Evolutionary conservation across 257 asterid species (phyloP), one percentile per base, ranked within the genome.

Genomic region (Avicennia marina): DNA sequence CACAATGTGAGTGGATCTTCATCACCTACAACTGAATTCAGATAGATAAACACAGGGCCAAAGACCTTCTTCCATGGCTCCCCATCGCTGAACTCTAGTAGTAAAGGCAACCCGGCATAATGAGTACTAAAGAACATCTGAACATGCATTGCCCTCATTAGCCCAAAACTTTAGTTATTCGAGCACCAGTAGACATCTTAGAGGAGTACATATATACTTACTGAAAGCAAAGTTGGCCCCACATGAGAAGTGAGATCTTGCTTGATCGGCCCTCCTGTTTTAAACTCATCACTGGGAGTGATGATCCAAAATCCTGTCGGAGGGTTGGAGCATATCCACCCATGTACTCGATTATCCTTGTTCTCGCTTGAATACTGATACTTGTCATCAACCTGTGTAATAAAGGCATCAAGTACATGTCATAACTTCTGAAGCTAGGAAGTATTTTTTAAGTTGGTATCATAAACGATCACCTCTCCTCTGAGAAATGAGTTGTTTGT

Each of bases 241-340:
- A 66, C 71, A 66, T 87, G 96, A 48, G 89, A 72, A n/a, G 96
- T 87, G 40, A 87, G 91, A 43, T 87, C 96, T 53, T 82, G 89
- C 44, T 77, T 84, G 16, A 70, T 15, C 1, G 96, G 95, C 0
- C 96, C 96, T 8, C 87, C 96, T 0, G 76, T 67, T 1, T 83
- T 71, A 48, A 82, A 84, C 59, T 87, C 95, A 22, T 74, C 54
- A 65, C 89, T 75, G 0, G 95, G 87, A 27, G 83, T 82, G 39
- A 87, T 80, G 74, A 82, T 80, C 96, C 96, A 87, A 54, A 87
- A 64, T 2, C 96, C 95, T 7, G 74, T 39, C 0, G 77, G 54
- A 0, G 53, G 29, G 21, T 75, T 67, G 24, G 12, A 59, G 77
- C 81, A 63, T 20, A 76, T 67, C 81, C 81, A 78, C 13, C 94